Evolutionary conservation across 2,329 filamentous ascomycete species (phyloP).

Genomic region (Diaporthe sp.): DNA sequence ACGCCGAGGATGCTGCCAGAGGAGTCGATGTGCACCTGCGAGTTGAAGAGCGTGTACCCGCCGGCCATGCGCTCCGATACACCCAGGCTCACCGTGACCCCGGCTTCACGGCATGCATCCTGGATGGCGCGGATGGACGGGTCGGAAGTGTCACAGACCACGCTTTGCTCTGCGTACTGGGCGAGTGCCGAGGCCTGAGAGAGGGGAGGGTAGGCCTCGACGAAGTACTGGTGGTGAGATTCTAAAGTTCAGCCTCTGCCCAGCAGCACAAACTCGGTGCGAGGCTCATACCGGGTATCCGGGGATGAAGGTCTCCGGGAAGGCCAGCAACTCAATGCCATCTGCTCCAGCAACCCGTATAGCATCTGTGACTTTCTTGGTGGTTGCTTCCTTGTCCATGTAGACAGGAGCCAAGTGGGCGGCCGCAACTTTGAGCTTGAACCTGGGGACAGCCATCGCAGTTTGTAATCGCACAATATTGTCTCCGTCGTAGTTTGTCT

Average conservation of each 20-base stretch:
- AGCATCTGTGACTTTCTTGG: slow-evolving; percentile 42
- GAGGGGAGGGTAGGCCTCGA: slow-evolving; percentile 46
- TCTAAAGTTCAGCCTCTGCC: neutral
- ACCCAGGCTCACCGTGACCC: slow-evolving; percentile 46
- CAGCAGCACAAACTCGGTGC: neutral
- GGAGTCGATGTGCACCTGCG: slow-evolving; percentile 47
- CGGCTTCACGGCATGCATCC: slow-evolving; percentile 42
- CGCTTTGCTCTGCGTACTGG: slow-evolving; percentile 44
- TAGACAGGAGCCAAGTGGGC: slow-evolving; percentile 46
- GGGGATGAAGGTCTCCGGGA: slow-evolving; percentile 47
- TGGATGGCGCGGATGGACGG: slow-evolving; percentile 43
- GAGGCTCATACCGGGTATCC: slow-evolving; percentile 43
- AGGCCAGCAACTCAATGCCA: slow-evolving; percentile 44
- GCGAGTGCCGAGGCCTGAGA: slow-evolving; percentile 44
- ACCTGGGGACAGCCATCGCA: slow-evolving; percentile 33
- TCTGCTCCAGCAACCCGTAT: slow-evolving; percentile 43
- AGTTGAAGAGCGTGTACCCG: slow-evolving; percentile 50
- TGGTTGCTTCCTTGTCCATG: slow-evolving; percentile 46
- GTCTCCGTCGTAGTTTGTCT: neutral
- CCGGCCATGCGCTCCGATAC: slow-evolving; percentile 46
- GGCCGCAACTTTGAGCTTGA: slow-evolving; percentile 44
- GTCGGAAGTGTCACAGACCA: slow-evolving; percentile 42
- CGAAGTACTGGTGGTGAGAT: slow-evolving; percentile 43
- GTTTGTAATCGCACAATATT: too few species aligned
- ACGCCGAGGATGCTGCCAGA: slow-evolving; percentile 48